Conservation (phyloP, 129 eudicot species). For the Helichrysum umbraculigerum region DNA sequence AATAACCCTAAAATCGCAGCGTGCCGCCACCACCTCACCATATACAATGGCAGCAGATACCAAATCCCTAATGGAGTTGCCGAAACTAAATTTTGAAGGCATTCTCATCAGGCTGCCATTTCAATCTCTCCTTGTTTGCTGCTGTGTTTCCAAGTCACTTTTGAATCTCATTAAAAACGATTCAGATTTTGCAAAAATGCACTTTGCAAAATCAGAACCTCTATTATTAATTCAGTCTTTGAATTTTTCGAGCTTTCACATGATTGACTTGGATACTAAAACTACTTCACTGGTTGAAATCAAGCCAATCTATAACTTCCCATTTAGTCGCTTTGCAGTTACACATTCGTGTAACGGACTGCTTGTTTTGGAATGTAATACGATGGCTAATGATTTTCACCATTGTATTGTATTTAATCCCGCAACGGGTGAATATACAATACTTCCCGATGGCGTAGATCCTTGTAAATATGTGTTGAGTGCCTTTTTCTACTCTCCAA, state of each 20-base stretch:
- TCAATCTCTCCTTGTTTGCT: constrained; percentile 18
- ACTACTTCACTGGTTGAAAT: not conserved
- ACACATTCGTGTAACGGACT: constrained; percentile 31
- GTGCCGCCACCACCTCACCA: constrained; percentile 9
- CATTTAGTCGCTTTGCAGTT: constrained; percentile 17
- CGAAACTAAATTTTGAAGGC: constrained; percentile 19
- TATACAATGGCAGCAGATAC: constrained; percentile 32
- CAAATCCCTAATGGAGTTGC: constrained; percentile 25
- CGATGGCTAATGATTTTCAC: not conserved
- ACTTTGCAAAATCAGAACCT: constrained; percentile 27
- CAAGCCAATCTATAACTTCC: constrained; percentile 13
- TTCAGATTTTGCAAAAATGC: constrained; percentile 19
- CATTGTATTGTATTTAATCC: constrained; percentile 27
- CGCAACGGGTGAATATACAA: constrained; percentile 29
- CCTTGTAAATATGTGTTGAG: constrained; percentile 2
- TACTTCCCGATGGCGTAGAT: constrained; percentile 15
- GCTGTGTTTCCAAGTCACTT: constrained; percentile 18
- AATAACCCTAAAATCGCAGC: constrained; percentile 12
- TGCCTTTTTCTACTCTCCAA: constrained; percentile 19
- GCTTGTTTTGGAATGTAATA: constrained; percentile 18
- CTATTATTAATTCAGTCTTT: constrained; percentile 24
- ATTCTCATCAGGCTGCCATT: constrained; percentile 22
- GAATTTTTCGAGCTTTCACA: not conserved
- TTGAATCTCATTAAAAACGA: constrained; percentile 21
- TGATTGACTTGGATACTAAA: constrained; percentile 28